A percentile compares a stretch with the other conserved stretches of the same genome.
phyloP scores from a whole-genome alignment of 257 asterid genomes.

The Capsicum pubescens region DNA sequence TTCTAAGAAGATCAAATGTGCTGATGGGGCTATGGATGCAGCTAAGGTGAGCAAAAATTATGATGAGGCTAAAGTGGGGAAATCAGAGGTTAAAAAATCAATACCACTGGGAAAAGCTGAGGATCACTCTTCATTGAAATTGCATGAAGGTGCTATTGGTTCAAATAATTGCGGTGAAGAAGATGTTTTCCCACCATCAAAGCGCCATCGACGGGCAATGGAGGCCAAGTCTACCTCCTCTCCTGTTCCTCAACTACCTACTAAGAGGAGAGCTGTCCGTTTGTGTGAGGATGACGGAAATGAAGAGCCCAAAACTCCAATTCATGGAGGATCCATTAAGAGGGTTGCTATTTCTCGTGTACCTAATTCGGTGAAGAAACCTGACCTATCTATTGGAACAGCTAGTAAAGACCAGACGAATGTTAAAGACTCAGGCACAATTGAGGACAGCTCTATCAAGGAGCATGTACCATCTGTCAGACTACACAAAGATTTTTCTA shows the following conservation, averaged over 20 bases:
- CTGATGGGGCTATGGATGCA: slow-evolving; percentile 50
- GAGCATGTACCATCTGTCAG: slow-evolving; percentile 52
- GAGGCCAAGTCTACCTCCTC: slow-evolving; percentile 45
- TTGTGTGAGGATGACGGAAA: slow-evolving; percentile 69
- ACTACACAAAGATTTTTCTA: slow-evolving; percentile 42
- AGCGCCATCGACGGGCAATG: slow-evolving; percentile 63
- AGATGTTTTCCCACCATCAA: slow-evolving; percentile 73
- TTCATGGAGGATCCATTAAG: slow-evolving; percentile 73
- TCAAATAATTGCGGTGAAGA: slow-evolving; percentile 59
- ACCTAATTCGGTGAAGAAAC: slow-evolving; percentile 51
- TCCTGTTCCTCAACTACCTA: slow-evolving; percentile 45
- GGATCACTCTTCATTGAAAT: slow-evolving; percentile 37
- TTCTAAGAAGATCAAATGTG: slow-evolving; percentile 51
- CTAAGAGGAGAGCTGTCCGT: slow-evolving; percentile 93
- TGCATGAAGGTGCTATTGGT: slow-evolving; percentile 45
- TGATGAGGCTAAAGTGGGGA: slow-evolving; percentile 42
- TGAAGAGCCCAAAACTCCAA: slow-evolving; percentile 91
- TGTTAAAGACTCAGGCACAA: slow-evolving; percentile 45
- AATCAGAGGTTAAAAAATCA: slow-evolving; percentile 42
- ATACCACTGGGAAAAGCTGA: slow-evolving; percentile 47
- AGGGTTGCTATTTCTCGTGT: slow-evolving; percentile 48
- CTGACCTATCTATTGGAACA: slow-evolving; percentile 41
- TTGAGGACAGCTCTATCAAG: slow-evolving; percentile 46
- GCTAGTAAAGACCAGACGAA: slow-evolving; percentile 39
- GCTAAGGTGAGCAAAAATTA: slow-evolving; percentile 42